Percentiles rank a stretch among this genome's conserved stretches.
Conservation (phyloP, 768 basidiomycete species). For the Lactarius quietus region DNA sequence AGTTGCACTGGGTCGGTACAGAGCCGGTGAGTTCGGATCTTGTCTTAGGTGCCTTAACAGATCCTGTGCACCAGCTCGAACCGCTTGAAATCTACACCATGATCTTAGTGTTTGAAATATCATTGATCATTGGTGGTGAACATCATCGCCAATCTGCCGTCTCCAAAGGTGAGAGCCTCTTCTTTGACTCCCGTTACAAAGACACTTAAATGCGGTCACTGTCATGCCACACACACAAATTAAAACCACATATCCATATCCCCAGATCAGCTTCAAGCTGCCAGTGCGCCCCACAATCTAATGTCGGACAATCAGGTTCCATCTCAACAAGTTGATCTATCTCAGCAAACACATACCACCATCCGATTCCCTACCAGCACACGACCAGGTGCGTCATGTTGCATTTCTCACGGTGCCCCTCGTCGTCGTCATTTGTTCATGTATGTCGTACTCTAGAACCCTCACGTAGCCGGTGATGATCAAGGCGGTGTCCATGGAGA, state of each 20-base stretch:
- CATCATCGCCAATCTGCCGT: constrained; percentile 17
- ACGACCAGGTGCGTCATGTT: neutral
- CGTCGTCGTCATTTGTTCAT: neutral
- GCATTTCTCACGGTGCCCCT: neutral
- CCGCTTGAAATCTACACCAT: constrained; percentile 9
- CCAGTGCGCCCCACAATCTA: neutral
- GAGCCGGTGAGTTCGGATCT: constrained; percentile 27
- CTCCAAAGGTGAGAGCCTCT: neutral
- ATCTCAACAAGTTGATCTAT: neutral
- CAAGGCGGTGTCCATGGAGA: neutral
- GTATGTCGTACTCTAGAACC: neutral
- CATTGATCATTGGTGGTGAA: neutral
- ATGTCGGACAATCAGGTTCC: neutral
- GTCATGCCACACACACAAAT: constrained; percentile 13
- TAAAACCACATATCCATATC: no score
- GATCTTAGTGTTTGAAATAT: constrained; percentile 8
- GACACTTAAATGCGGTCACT: constrained; percentile 24
- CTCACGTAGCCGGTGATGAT: neutral
- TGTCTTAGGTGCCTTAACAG: constrained; percentile 18
- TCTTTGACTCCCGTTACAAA: constrained; percentile 11
- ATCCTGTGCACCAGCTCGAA: constrained; percentile 11
- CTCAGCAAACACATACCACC: neutral
- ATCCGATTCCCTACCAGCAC: neutral
- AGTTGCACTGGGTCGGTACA: neutral
- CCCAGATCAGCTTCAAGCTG: no score